Percentiles rank a stretch among this genome's conserved stretches.
These are phyloP conservation scores for Dactylella cylindrospora DNA, from an alignment of 2,329 filamentous ascomycete genomes.

Conservation along the genomic window DNA sequence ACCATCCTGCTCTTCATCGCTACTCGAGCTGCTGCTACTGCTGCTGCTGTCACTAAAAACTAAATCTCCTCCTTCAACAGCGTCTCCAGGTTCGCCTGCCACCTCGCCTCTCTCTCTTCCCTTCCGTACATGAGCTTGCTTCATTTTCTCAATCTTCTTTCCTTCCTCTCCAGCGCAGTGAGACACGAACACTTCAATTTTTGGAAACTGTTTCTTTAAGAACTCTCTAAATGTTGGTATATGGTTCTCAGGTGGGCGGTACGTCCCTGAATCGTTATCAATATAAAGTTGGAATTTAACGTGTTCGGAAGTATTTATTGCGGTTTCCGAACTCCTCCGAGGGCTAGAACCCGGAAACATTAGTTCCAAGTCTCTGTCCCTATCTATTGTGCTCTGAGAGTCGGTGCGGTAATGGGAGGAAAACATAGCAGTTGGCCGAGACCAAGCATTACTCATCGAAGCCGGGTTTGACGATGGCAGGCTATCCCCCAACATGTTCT, in stretches of 20 bases:
- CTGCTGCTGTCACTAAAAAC: slow-evolving; percentile 22
- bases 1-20: slow-evolving; percentile 20
- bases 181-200: slow-evolving; percentile 30
- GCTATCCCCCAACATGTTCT: slow-evolving; percentile 27
- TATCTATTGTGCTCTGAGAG: slow-evolving; percentile 18
- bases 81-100: slow-evolving; percentile 26
- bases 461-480: slow-evolving; percentile 8
- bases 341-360: slow-evolving; percentile 16
- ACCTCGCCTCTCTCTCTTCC: slow-evolving; percentile 38
- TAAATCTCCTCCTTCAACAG: slow-evolving; percentile 38
- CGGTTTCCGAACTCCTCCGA: slow-evolving; percentile 13
- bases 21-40: slow-evolving; percentile 21
- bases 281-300: slow-evolving; percentile 38
- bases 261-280: slow-evolving; percentile 42
- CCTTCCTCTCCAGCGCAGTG: slow-evolving; percentile 37
- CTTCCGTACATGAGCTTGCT: slow-evolving; percentile 36
- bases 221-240: slow-evolving; percentile 35
- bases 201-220: slow-evolving; percentile 30
- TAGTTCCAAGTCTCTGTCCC: slow-evolving; percentile 28
- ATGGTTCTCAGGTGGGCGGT: slow-evolving; percentile 27
- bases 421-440: slow-evolving; percentile 2
- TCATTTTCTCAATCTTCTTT: slow-evolving; percentile 40
- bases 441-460: too few relatives aligned
- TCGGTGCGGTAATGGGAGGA: slow-evolving; percentile 17
- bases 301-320: slow-evolving; percentile 16